Percentiles rank a stretch among this genome's conserved stretches.
phyloP scores from a whole-genome alignment of 1,139 yeast species.

The Suhomyces bokatorum region DNA sequence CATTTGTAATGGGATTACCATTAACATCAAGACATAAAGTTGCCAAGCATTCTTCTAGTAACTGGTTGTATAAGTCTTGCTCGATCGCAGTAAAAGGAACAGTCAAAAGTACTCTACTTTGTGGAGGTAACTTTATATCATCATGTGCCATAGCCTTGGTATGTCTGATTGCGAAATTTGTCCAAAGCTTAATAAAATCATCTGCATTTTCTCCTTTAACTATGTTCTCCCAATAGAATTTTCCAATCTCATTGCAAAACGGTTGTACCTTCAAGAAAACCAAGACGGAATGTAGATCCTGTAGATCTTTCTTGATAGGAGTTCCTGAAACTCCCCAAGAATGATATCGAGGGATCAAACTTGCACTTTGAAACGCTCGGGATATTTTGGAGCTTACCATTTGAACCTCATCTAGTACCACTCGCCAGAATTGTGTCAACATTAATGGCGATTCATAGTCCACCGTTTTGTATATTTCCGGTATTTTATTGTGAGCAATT shows the following conservation, averaged over 20 bases:
- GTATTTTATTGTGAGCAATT: constrained; percentile 30
- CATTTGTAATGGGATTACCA: constrained; percentile 54
- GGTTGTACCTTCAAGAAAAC: constrained; percentile 70
- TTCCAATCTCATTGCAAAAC: constrained; percentile 46
- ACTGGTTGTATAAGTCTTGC: constrained; percentile 72
- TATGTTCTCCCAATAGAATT: constrained; percentile 38
- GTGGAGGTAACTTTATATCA: constrained; percentile 78
- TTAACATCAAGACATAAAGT: constrained; percentile 59
- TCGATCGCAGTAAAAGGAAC: constrained; percentile 81
- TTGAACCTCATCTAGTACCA: constrained; percentile 90
- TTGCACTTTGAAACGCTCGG: constrained; percentile 77
- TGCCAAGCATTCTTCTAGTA: constrained; percentile 60
- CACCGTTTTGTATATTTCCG: constrained; percentile 25
- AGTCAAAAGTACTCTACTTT: constrained; percentile 64
- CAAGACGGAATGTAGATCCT: constrained; percentile 70
- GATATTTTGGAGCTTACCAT: constrained; percentile 78
- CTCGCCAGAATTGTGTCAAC: constrained; percentile 85
- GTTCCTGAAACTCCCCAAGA: constrained; percentile 98
- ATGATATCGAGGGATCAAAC: constrained; percentile 78
- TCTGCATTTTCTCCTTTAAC: constrained; percentile 21
- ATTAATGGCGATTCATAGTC: constrained; percentile 82
- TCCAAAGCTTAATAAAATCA: constrained; percentile 52
- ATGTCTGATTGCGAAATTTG: constrained; percentile 64
- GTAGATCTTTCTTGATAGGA: constrained; percentile 67
- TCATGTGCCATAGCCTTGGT: constrained; percentile 79